Conservation (phyloP, 225 moss, liverwort and hornwort genomes). For the Pleurozium schreberi region DNA sequence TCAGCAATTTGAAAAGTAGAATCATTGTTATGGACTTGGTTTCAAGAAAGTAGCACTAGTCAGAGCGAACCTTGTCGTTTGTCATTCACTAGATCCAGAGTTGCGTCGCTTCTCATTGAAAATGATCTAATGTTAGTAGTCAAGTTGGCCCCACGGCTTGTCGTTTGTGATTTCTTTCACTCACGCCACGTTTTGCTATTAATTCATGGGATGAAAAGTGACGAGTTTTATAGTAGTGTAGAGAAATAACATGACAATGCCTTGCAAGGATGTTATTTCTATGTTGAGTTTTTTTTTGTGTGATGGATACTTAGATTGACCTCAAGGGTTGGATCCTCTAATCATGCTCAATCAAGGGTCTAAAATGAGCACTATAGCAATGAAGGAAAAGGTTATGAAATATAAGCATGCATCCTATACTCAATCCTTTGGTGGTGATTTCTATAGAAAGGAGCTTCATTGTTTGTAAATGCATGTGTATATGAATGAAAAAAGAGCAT, state of each 20-base stretch:
- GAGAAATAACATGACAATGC: background rate
- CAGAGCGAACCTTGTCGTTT: no score
- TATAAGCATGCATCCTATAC: background rate
- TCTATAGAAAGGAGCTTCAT: background rate
- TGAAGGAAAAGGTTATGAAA: no score
- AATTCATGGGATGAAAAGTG: no score
- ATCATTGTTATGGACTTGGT: background rate
- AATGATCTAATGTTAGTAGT: no score
- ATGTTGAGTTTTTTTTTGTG: no score
- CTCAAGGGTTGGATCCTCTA: background rate
- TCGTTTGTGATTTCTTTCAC: no score
- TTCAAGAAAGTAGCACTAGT: background rate
- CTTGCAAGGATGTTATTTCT: background rate
- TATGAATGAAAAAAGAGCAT: background rate
- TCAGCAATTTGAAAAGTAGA: background rate
- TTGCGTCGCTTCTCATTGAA: no score
- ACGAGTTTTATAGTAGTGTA: no score
- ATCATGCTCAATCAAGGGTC: no score
- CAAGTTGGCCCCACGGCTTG: no score
- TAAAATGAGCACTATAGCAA: background rate
- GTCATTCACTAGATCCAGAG: no score
- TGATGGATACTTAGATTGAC: background rate
- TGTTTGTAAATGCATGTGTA: background rate
- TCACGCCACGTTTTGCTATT: no score
- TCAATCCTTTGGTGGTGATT: background rate